Evolutionary conservation across 768 basidiomycete species (phyloP).

Genomic region (Auricularia cornea): DNA sequence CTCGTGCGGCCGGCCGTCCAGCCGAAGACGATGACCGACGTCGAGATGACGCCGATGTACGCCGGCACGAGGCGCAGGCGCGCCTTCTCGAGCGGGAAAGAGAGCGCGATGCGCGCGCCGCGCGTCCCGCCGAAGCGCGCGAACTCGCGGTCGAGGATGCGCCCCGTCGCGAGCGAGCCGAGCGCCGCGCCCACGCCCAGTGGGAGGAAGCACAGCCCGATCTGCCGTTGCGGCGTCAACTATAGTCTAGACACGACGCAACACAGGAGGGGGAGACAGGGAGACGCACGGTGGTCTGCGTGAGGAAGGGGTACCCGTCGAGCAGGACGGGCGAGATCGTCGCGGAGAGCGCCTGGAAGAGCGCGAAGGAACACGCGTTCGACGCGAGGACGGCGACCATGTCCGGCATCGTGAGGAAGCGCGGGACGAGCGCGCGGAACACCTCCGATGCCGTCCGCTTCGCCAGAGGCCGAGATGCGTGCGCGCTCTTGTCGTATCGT

Average conservation of each 20-base stretch:
- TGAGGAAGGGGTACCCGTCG: constrained; percentile 48
- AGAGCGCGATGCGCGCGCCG: constrained; percentile 14
- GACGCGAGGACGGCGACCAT: constrained; percentile 45
- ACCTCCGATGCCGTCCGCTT: background rate
- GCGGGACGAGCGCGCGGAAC: constrained; percentile 2
- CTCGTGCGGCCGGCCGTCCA: constrained; percentile 17
- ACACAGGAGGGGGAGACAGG: too few relatives aligned
- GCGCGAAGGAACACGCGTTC: constrained; percentile 45
- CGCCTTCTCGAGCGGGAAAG: constrained; percentile 21
- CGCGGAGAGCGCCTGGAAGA: constrained; percentile 54
- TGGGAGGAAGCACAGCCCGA: constrained; percentile 72
- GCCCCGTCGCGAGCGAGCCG: constrained; percentile 52
- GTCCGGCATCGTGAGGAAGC: constrained; percentile 46
- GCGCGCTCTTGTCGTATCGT: constrained; percentile 2
- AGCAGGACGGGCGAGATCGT: constrained; percentile 55
- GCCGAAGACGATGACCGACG: constrained; percentile 16
- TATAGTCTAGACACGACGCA: too few relatives aligned
- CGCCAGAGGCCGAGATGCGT: background rate
- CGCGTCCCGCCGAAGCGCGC: constrained; percentile 26
- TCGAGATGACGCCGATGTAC: constrained; percentile 10
- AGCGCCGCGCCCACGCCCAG: constrained; percentile 64
- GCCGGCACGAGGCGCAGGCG: constrained; percentile 15
- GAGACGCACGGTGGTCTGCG: constrained; percentile 34
- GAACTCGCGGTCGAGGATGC: constrained; percentile 61
- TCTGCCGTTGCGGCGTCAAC: constrained; percentile 25